Conservation (phyloP, 2,329 filamentous ascomycete species). For the Cladosporium sp. region DNA sequence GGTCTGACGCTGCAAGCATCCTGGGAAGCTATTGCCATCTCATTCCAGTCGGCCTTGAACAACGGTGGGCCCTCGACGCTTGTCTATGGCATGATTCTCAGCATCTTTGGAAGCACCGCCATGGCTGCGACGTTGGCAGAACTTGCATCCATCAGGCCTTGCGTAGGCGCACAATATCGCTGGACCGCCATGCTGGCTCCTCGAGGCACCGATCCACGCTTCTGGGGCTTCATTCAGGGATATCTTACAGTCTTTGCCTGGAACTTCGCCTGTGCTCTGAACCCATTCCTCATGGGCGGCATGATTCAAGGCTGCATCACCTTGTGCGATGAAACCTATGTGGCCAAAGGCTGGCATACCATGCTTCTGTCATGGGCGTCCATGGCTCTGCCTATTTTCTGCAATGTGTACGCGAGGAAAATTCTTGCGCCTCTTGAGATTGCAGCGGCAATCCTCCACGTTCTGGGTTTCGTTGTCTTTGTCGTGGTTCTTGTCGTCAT, state of each 20-base stretch:
- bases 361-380: slow-evolving; percentile 6
- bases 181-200: slow-evolving; percentile 2
- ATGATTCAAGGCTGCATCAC: slow-evolving; percentile 4
- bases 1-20: slow-evolving; percentile 23
- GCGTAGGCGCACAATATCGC: slow-evolving; percentile 1
- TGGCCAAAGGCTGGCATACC: slow-evolving; percentile 2
- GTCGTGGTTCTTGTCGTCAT: slow-evolving; percentile 34
- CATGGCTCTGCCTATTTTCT: not conserved
- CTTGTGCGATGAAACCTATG: not conserved
- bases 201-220: not conserved
- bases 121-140: not conserved
- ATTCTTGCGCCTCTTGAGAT: slow-evolving; percentile 44
- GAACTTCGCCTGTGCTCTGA: not conserved
- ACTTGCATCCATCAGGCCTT: slow-evolving; percentile 4
- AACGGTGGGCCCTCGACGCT: slow-evolving; percentile 28
- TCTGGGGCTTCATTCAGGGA: slow-evolving; percentile 15
- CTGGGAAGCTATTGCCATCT: slow-evolving; percentile 18
- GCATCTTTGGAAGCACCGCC: slow-evolving; percentile 30
- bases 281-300: not conserved
- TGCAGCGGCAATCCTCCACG: slow-evolving; percentile 39
- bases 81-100: slow-evolving; percentile 33
- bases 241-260: slow-evolving; percentile 7
- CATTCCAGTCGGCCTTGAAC: not conserved
- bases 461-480: slow-evolving; percentile 43
- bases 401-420: not conserved